phyloP scores from a whole-genome alignment of 2,329 filamentous ascomycete species.

The Juglanconis oblonga region DNA sequence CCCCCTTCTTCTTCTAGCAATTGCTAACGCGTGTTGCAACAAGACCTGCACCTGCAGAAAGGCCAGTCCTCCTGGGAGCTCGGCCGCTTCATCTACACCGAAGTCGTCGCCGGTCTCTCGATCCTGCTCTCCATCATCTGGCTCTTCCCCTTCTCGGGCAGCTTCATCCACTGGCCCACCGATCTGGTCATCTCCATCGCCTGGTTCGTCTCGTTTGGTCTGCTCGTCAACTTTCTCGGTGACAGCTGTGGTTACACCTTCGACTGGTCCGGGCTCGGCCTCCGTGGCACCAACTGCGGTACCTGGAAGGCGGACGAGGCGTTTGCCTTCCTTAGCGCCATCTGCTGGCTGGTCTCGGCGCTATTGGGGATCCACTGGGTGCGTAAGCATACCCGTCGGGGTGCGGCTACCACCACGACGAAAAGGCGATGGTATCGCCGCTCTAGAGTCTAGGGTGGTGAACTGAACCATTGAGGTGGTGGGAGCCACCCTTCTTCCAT shows the following conservation, averaged over 20 bases:
- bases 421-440: constrained; percentile 42
- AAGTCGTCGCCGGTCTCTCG: constrained; percentile 66
- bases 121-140: constrained; percentile 69
- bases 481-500: background rate
- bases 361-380: constrained; percentile 57
- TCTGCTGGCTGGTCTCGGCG: constrained; percentile 66
- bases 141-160: constrained; percentile 66
- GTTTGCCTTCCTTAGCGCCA: constrained; percentile 68
- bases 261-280: constrained; percentile 55
- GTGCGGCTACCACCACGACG: constrained; percentile 27
- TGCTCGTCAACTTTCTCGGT: constrained; percentile 55
- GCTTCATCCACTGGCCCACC: constrained; percentile 68
- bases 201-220: constrained; percentile 69
- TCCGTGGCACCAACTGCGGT: constrained; percentile 53
- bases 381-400: constrained; percentile 34
- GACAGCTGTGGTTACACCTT: constrained; percentile 55
- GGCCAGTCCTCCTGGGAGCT: constrained; percentile 49
- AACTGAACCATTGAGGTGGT: background rate
- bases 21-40: constrained; percentile 25
- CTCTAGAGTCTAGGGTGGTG: constrained; percentile 36
- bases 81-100: constrained; percentile 71
- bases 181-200: constrained; percentile 66
- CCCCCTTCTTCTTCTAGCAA: too few relatives aligned
- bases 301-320: constrained; percentile 70
- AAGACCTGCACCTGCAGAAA: constrained; percentile 50